Evolutionary conservation across 2,329 filamentous ascomycete genomes (phyloP), one percentile per base, ranked within the genome.

Genomic region (Rachicladosporium sp.): DNA sequence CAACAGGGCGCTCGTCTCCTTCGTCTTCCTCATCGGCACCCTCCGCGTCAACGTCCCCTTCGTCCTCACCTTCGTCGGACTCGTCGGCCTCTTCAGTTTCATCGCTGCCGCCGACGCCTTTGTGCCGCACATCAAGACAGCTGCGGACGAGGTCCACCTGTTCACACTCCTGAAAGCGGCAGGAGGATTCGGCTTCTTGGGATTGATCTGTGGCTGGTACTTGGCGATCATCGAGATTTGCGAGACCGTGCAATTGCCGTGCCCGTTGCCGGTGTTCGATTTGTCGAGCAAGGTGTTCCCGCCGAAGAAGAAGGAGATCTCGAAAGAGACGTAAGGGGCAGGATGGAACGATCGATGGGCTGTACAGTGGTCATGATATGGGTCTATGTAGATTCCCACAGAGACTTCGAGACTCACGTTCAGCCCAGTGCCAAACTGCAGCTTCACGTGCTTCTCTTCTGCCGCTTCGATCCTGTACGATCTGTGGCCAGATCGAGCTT

Each of bases 91-190:
- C 9, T 54, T 55, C 33, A 36, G 46, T 4, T 51, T 54, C 43
- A 47, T 54, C 31, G 53, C 53, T 6, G 52, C 53, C 6, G 53
- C 52, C 2, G 46, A 54, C 36, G 52, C 54, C 34, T 30, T 38
- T 3, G 40, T 46, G 6, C 45, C 50, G 2, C 31, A 35, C 11
- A 44, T 45, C 8, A 43, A 38, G 4, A 46, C 43, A 10, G 37
- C 42, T 15, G 50, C 44, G 2, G 50, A 50, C 19, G 32, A 46
- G 5, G 46, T 38, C 10, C 45, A 55, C 30, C 41, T 52, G 10
- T 9, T 40, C 9, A 39, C 35, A 6, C 33, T 54, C 23, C 29
- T 55, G 5, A 47, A 50, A 33, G 43, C 53, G 29, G 53, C 40
- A 5, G 52, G 53, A 10, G 52, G 53, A 4, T 55, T 55, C 32